Evolutionary conservation across 257 asterid genomes (phyloP), one percentile per base, ranked within the genome.

Genomic region (Datura wrightii): DNA sequence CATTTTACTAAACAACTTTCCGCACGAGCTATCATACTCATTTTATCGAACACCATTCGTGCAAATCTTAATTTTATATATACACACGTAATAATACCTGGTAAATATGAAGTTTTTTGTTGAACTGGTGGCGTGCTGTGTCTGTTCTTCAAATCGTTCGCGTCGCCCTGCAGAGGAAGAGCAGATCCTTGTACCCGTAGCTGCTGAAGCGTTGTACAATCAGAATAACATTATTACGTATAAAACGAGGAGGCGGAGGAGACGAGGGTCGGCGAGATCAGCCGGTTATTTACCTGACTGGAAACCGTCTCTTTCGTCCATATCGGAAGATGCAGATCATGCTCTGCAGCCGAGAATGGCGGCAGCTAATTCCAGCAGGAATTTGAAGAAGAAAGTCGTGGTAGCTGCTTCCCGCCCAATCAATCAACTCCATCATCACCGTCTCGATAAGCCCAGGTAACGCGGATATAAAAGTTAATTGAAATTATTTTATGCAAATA

Each of bases 281-380:
- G 44, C 44, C 15, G 14, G 81, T 76, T 76, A 59, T 6, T 24
- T 76, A 0, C 46, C 82, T 78, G 31, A 52, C 14, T 78, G 82
- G 82, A 78, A 78, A 78, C 82, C 82, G 15, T 78, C 82, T 14
- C 82, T 78, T 52, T 50, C 42, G 3, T 78, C 82, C 2, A 78
- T 78, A 52, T 78, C 63, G 6, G 63, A 78, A 52, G 82, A 78
- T 78, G 56, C 39, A 71, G 46, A 5, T 46, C 1, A 72, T 24
- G 42, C 10, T 19, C 36, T 67, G 10, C 31, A 50, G 19, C 19
- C 76, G 48, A 37, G 48, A 36, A 66, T 36, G 48, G 74, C 11
- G 48, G 8, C 9, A 65, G n/a, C n/a, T 72, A 11, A 74, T 78
- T 78, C 63, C 34, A 39, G 41, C 48, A 52, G 62, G 31, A 50